Evolutionary conservation across 345 rosid species (phyloP).

Genomic region (Hibiscus tridactylites): DNA sequence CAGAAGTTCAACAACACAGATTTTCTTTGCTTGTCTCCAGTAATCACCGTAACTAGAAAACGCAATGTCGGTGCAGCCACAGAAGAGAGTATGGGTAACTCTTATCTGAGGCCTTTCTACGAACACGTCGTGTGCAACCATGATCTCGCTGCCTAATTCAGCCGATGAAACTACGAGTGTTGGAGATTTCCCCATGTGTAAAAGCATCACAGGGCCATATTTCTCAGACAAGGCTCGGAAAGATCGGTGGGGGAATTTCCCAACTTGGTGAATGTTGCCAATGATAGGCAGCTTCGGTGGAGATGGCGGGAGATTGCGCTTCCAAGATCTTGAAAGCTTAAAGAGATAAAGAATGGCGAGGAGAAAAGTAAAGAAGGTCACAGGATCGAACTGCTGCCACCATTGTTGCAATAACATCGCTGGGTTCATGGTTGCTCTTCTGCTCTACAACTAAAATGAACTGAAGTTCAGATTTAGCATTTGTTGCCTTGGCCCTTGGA

Average conservation of each 20-base stretch:
- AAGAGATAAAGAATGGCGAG: neutral
- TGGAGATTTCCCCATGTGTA: constrained; percentile 1
- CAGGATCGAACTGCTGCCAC: neutral
- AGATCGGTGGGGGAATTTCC: neutral
- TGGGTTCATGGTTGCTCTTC: neutral
- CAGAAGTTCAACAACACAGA: constrained; percentile 4
- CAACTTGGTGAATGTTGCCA: constrained; percentile 6
- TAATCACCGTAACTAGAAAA: constrained; percentile 18
- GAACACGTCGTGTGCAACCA: neutral
- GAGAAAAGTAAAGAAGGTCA: neutral
- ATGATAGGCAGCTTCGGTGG: neutral
- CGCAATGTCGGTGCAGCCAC: constrained; percentile 1
- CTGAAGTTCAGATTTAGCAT: neutral
- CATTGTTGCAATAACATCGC: neutral
- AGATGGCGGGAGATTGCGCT: constrained; percentile 4
- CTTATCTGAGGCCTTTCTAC: constrained; percentile 7
- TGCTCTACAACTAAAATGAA: neutral
- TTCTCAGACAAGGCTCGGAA: neutral
- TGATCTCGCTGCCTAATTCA: neutral
- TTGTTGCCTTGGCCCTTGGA: neutral
- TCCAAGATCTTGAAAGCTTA: neutral
- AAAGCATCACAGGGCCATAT: constrained; percentile 8
- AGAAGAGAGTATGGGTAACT: neutral
- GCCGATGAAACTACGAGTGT: neutral
- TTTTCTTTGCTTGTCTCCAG: constrained; percentile 25